phyloP scores from a whole-genome alignment of 164 flowering plant species.

The Vitis cinerea region DNA sequence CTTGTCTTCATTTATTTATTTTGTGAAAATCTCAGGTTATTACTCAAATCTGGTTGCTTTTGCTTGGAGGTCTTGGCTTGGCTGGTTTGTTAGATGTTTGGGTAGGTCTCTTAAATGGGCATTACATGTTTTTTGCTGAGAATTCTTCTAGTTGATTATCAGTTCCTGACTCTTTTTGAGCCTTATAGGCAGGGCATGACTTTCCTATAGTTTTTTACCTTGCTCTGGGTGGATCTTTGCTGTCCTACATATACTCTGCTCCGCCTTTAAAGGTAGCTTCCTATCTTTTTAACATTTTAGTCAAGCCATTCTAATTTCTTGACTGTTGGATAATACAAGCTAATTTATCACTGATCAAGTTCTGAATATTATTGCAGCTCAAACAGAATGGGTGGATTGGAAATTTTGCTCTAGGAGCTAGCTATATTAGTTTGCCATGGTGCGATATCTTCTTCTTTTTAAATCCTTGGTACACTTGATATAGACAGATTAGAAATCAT shows the following conservation, averaged over 20 bases:
- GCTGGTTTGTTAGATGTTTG: constrained; percentile 82
- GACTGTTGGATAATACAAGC: constrained; percentile 1
- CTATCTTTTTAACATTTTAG: constrained; percentile 1
- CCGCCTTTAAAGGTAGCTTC: constrained; percentile 87
- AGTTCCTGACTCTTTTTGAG: constrained; percentile 15
- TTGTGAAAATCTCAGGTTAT: constrained; percentile 52
- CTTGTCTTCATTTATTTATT: too few relatives aligned
- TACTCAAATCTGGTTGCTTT: constrained; percentile 86
- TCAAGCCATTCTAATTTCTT: neutral
- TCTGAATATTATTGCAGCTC: constrained; percentile 53
- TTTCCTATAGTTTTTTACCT: constrained; percentile 78
- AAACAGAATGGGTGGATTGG: constrained; percentile 99
- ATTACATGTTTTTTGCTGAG: neutral
- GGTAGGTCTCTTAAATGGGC: constrained; percentile 47
- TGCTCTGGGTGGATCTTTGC: constrained; percentile 89
- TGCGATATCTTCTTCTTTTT: constrained; percentile 23
- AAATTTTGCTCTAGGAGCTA: constrained; percentile 92
- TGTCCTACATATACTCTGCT: constrained; percentile 92
- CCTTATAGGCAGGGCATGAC: constrained; percentile 81
- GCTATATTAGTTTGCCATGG: constrained; percentile 98
- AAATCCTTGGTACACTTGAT: too few relatives aligned
- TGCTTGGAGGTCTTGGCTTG: constrained; percentile 81
- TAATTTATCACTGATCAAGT: neutral
- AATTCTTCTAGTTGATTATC: neutral
- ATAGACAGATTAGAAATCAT: too few relatives aligned